A percentile compares a stretch with the other conserved stretches of the same genome.
Conservation (phyloP, 2,329 filamentous ascomycete genomes). For the Xylariaceae sp. region DNA sequence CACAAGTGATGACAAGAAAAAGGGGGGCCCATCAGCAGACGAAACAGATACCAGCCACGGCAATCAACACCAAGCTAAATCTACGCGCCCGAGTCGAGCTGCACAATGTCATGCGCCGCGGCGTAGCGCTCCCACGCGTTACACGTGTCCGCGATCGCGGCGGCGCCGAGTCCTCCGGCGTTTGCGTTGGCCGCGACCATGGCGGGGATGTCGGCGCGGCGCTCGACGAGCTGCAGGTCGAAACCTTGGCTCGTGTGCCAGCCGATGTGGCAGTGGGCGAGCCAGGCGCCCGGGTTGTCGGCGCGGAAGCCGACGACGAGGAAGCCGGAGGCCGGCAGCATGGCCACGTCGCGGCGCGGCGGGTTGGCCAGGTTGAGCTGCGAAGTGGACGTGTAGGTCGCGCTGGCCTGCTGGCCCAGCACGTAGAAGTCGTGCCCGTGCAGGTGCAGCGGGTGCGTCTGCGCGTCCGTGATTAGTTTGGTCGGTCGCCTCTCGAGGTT, state of each 20-base stretch:
- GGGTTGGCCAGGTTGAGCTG: constrained; percentile 34
- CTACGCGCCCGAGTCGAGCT: constrained; percentile 29
- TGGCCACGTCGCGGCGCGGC: constrained; percentile 40
- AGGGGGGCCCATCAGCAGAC: no score
- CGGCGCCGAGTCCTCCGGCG: constrained; percentile 14
- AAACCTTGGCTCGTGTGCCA: constrained; percentile 45
- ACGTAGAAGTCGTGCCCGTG: constrained; percentile 39
- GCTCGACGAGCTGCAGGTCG: constrained; percentile 43
- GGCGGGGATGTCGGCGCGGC: constrained; percentile 20
- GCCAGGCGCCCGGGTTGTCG: constrained; percentile 45
- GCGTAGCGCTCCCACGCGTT: constrained; percentile 24
- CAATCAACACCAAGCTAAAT: no score
- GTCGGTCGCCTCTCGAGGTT: constrained; percentile 1
- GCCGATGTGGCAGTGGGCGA: constrained; percentile 34
- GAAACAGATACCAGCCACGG: no score
- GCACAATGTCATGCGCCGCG: constrained; percentile 9
- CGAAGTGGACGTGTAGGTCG: constrained; percentile 21
- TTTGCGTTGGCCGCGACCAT: no score
- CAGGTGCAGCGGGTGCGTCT: constrained; percentile 34
- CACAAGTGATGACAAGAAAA: no score
- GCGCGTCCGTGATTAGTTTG: constrained; percentile 3
- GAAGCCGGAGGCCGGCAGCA: constrained; percentile 37
- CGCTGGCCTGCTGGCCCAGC: constrained; percentile 24
- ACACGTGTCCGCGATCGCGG: constrained; percentile 16
- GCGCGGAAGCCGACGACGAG: constrained; percentile 42